phyloP scores from a whole-genome alignment of 768 basidiomycete genomes.

The Kwoniella pini region DNA sequence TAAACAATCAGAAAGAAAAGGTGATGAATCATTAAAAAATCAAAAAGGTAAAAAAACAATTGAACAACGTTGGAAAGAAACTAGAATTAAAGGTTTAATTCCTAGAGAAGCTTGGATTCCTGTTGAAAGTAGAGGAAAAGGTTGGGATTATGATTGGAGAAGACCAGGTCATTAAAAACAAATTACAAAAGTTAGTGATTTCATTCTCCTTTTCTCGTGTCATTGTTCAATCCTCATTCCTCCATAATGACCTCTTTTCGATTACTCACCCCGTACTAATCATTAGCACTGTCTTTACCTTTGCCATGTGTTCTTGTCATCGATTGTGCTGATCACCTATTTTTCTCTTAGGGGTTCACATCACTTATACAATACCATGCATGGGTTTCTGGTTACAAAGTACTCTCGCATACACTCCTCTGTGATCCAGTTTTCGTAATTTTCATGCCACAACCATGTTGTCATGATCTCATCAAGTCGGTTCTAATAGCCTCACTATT shows the following conservation, averaged over 20 bases:
- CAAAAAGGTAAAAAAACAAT: constrained; percentile 66
- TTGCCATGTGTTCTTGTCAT: not conserved
- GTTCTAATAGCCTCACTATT: no score
- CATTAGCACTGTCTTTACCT: not conserved
- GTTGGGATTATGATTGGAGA: constrained; percentile 87
- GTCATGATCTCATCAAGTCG: no score
- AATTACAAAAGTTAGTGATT: not conserved
- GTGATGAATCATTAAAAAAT: constrained; percentile 53
- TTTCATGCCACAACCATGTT: no score
- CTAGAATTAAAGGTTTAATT: constrained; percentile 63
- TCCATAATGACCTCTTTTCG: no score
- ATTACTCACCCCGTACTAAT: not conserved
- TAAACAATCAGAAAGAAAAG: constrained; percentile 58
- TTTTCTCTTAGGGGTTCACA: no score
- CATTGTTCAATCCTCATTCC: no score
- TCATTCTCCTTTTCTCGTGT: no score
- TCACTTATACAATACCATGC: no score
- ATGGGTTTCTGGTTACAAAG: no score
- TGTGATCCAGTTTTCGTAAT: no score
- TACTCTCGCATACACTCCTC: no score
- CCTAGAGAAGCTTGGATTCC: constrained; percentile 85
- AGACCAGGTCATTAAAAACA: constrained; percentile 26
- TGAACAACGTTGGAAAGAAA: constrained; percentile 72
- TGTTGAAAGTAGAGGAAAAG: constrained; percentile 74
- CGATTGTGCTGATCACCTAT: not conserved